Evolutionary conservation across 768 basidiomycete species (phyloP).

Genomic region (Tephrocybe rancida): DNA sequence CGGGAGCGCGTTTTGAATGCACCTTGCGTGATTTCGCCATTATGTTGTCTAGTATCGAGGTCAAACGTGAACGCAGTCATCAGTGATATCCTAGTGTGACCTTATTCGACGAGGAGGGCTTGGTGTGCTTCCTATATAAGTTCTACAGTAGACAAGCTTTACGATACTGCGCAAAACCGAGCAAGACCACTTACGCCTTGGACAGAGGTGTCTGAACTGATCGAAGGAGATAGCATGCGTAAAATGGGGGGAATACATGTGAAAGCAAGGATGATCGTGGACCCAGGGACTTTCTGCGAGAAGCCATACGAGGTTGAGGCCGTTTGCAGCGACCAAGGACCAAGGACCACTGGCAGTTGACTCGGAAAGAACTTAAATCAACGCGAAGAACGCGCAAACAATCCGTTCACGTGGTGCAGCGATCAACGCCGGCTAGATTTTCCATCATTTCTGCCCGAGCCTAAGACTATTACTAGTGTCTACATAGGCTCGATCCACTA

Average conservation of each 20-base stretch:
- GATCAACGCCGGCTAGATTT: not conserved
- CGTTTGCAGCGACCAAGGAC: not conserved
- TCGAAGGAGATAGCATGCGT: conserved; percentile 83
- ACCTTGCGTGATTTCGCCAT: conserved; percentile 73
- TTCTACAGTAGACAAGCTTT: conserved; percentile 36
- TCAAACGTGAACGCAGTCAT: not conserved
- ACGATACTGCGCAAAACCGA: not conserved
- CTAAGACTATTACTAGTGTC: too few species aligned
- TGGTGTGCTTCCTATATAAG: conserved; percentile 78
- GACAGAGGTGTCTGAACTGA: conserved; percentile 58
- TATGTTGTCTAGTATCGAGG: conserved; percentile 62
- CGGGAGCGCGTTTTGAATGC: conserved; percentile 64
- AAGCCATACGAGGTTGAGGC: not conserved
- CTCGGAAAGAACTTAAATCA: not conserved
- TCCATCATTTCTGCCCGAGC: too few species aligned
- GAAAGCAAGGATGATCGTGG: conserved; percentile 29
- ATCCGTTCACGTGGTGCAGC: too few species aligned
- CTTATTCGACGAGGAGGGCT: conserved; percentile 66
- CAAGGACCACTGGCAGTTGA: not conserved
- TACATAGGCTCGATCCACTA: not conserved
- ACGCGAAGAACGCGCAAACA: not conserved
- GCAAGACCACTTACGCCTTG: conserved; percentile 33
- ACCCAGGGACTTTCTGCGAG: conserved; percentile 8
- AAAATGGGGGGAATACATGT: conserved; percentile 66
- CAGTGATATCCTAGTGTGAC: conserved; percentile 28